A percentile compares a stretch with the other conserved stretches of the same genome.
Conservation (phyloP, 2,329 filamentous ascomycete species). For the Calonectria henricotiae region DNA sequence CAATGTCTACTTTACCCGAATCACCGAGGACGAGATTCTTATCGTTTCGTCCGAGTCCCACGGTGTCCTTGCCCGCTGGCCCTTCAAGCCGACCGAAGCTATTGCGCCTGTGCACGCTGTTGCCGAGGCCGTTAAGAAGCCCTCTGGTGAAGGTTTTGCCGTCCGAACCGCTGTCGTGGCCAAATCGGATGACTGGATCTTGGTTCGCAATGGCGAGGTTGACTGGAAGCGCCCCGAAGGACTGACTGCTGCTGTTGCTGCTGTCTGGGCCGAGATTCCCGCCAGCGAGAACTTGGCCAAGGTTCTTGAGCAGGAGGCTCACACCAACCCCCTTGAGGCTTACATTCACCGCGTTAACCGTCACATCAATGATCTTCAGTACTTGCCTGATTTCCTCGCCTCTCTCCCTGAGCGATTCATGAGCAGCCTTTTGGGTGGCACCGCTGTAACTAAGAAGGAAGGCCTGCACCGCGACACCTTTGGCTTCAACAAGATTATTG, state of each 20-base stretch:
- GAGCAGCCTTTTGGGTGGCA: conserved; percentile 75
- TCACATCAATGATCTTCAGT: conserved; percentile 83
- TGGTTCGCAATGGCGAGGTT: conserved; percentile 86
- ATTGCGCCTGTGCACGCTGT: conserved; percentile 76
- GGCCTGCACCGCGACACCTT: conserved; percentile 81
- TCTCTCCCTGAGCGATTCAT: conserved; percentile 79
- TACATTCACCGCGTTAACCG: conserved; percentile 90
- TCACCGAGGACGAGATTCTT: conserved; percentile 81
- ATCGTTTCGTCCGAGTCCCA: conserved; percentile 85
- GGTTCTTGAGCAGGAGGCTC: conserved; percentile 88
- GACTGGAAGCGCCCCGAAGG: conserved; percentile 89
- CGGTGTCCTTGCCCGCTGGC: conserved; percentile 83
- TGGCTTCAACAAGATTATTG: conserved; percentile 88
- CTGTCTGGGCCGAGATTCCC: conserved; percentile 84
- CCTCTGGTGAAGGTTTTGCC: conserved; percentile 77
- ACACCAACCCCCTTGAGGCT: conserved; percentile 85
- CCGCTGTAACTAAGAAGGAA: conserved; percentile 62
- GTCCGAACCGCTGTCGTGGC: conserved; percentile 83
- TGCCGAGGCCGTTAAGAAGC: conserved; percentile 86
- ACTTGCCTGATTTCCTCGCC: conserved; percentile 82
- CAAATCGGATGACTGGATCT: conserved; percentile 81
- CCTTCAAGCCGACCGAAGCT: conserved; percentile 65
- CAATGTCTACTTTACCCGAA: conserved; percentile 90
- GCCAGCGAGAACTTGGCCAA: conserved; percentile 82
- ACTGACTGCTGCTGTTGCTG: conserved; percentile 84